These are phyloP conservation scores for Musa itinerans DNA, from an alignment of 176 grass and related monocot genomes.

Conservation along the genomic window DNA sequence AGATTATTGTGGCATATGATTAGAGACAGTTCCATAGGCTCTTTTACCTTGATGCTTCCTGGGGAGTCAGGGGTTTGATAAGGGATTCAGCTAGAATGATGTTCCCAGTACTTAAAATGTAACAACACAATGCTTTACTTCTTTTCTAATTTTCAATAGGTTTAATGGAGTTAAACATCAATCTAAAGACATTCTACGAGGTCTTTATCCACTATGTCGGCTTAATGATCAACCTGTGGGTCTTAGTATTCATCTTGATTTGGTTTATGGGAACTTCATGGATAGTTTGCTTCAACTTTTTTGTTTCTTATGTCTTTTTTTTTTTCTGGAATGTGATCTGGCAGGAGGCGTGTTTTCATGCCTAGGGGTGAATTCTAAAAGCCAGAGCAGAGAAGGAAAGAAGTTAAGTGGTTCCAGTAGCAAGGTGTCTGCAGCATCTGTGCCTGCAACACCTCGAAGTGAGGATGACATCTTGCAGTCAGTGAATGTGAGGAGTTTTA, in stretches of 20 bases:
- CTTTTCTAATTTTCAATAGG: too few relatives aligned
- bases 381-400: slow-evolving; percentile 31
- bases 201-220: too few relatives aligned
- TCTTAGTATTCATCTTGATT: too few relatives aligned
- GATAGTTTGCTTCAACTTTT: not conserved
- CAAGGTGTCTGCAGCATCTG: slow-evolving; percentile 46
- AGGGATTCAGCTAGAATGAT: too few relatives aligned
- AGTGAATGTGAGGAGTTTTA: slow-evolving; percentile 57
- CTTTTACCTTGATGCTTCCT: too few relatives aligned
- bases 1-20: not conserved
- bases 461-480: slow-evolving; percentile 81
- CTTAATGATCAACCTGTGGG: too few relatives aligned
- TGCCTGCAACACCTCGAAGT: slow-evolving; percentile 48
- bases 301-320: not conserved
- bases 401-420: slow-evolving; percentile 40
- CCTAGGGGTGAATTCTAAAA: slow-evolving; percentile 58
- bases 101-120: too few relatives aligned
- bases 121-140: too few relatives aligned
- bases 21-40: not conserved
- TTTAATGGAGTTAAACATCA: too few relatives aligned
- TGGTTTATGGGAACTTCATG: too few relatives aligned
- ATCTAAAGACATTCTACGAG: too few relatives aligned
- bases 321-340: not conserved
- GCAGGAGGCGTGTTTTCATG: not conserved
- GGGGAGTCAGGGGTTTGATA: too few relatives aligned